Evolutionary conservation across 768 basidiomycete species (phyloP), one percentile per base, ranked within the genome.

Genomic region (Gloeophyllum trabeum): DNA sequence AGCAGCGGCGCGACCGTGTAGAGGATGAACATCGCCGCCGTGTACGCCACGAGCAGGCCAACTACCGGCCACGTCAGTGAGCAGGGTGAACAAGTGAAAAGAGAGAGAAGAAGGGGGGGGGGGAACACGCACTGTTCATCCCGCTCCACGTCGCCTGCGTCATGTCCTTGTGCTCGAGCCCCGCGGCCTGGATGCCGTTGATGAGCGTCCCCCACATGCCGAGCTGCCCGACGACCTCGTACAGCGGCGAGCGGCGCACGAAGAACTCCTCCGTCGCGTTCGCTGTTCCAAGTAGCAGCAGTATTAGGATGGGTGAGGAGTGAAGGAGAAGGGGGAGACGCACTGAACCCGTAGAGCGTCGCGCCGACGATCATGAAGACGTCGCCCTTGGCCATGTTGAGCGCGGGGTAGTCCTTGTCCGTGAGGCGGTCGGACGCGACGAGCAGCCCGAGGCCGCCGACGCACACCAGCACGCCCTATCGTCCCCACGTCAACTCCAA

Each of bases 191-290:
- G 38, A 81, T 72, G 4, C 81, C 81, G 51, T 81, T 85, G 56
- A 90, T 79, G 39, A 91, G 55, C 43, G 77, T 74, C 22, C 88
- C 89, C 71, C 76, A 92, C 73, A 91, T 76, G 5, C 89, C 89
- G 38, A 91, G 60, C 57, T 87, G 85, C 7, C 89, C 89, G 14
- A 91, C 78, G 43, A 91, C 85, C 63, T 91, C 89, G 51, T 88
- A 91, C 30, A 91, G 63, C 4, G 89, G 89, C 10, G 77, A 68
- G 50, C 63, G 75, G 45, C 88, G 73, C 23, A 92, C 89, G 45
- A 91, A 76, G 59, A 84, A 85, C 54, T 91, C 89, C 56, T 92
- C 89, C 0, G 85, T 87, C 22, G 88, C 85, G 49, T 91, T 91
- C 19, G 84, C 87, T 89, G 48, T 23, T n/a, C n/a, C 28, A 32